phyloP scores from a whole-genome alignment of 2,329 filamentous ascomycete species.

The Phoma sp. region DNA sequence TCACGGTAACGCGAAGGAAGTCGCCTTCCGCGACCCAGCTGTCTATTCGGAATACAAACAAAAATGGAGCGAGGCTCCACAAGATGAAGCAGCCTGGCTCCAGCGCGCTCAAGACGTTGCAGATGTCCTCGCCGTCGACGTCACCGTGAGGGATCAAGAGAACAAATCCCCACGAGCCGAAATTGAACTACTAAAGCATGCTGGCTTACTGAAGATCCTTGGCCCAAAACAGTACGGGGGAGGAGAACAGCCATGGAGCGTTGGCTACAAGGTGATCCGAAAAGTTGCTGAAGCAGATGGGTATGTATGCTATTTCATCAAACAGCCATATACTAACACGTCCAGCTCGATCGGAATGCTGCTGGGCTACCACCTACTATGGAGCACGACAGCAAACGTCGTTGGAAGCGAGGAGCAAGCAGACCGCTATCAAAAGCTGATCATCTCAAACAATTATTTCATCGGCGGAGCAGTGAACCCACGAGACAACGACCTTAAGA shows the following conservation, averaged over 20 bases:
- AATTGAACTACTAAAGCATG: conserved; percentile 59
- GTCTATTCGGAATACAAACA: conserved; percentile 52
- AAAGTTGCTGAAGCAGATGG: conserved; percentile 71
- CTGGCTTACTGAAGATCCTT: conserved; percentile 60
- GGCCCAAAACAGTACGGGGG: conserved; percentile 61
- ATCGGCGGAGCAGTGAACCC: conserved; percentile 71
- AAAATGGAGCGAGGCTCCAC: conserved; percentile 49
- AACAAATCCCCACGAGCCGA: conserved; percentile 62
- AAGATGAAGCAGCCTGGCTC: conserved; percentile 56
- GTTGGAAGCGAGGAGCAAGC: conserved; percentile 68
- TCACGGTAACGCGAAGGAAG: conserved; percentile 22
- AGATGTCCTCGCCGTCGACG: conserved; percentile 59
- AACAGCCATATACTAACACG: background rate
- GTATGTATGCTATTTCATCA: conserved; percentile 34
- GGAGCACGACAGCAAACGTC: conserved; percentile 67
- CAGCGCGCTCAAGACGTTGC: conserved; percentile 58
- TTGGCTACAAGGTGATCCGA: conserved; percentile 66
- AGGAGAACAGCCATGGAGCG: conserved; percentile 61
- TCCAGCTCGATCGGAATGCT: conserved; percentile 67
- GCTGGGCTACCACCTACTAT: conserved; percentile 70
- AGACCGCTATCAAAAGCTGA: conserved; percentile 63
- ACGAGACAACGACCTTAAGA: conserved; percentile 67
- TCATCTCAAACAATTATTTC: conserved; percentile 71
- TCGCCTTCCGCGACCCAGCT: conserved; percentile 43
- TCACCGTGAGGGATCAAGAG: conserved; percentile 57